A percentile compares a stretch with the other conserved stretches of the same genome.
Evolutionary conservation across 164 flowering plant species (phyloP).

Genomic region (Sextonia rubra): DNA sequence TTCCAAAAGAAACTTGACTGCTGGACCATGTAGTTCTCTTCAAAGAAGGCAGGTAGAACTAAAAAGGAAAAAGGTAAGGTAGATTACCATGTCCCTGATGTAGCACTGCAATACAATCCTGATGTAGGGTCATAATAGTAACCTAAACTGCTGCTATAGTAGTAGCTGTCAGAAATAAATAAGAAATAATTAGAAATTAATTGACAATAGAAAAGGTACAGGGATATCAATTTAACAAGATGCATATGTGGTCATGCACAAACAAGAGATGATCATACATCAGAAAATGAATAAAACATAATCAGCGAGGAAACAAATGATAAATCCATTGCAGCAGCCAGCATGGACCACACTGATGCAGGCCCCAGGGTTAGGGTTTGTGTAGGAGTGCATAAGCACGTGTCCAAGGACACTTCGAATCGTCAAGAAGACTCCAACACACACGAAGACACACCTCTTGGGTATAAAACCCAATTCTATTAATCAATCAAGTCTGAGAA

Average conservation of each 20-base stretch:
- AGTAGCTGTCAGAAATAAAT: constrained; percentile 53
- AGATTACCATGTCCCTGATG: constrained; percentile 81
- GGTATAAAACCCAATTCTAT: too few species aligned
- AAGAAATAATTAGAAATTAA: background rate
- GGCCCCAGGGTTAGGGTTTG: too few species aligned
- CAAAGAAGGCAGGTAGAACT: background rate
- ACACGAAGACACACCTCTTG: too few species aligned
- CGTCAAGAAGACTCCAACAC: too few species aligned
- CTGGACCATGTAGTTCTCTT: background rate
- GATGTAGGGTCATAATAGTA: constrained; percentile 86
- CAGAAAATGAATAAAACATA: too few species aligned
- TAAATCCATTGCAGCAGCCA: too few species aligned
- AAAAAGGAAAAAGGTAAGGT: background rate
- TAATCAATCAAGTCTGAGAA: too few species aligned
- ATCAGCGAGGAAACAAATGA: too few species aligned
- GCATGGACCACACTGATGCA: too few species aligned
- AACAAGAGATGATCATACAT: too few species aligned
- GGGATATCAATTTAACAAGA: background rate
- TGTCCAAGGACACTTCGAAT: too few species aligned
- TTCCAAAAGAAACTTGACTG: background rate
- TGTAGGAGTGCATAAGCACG: too few species aligned
- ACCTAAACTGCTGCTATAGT: constrained; percentile 86
- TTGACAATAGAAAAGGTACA: background rate
- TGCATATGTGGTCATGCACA: background rate
- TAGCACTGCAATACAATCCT: constrained; percentile 64